Conservation (phyloP, 805 yeast genomes). For the Osmozyma mogii region DNA sequence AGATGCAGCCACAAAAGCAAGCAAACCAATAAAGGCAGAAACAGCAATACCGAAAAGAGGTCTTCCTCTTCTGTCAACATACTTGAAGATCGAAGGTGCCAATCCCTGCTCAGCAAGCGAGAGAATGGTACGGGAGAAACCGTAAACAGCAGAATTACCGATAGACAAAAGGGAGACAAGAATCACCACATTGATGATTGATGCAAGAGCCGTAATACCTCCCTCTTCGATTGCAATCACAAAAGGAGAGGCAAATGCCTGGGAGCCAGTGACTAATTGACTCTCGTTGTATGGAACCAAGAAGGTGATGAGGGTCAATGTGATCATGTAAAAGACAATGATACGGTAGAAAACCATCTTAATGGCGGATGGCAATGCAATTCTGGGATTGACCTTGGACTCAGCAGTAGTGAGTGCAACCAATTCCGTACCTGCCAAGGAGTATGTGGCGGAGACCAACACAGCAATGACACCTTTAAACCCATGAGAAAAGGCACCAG, state of each 20-base stretch:
- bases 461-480: conserved; percentile 33
- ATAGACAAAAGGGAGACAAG: conserved; percentile 34
- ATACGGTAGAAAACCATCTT: conserved; percentile 38
- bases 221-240: conserved; percentile 36
- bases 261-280: conserved; percentile 18
- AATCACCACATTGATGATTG: conserved; percentile 35
- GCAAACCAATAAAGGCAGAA: conserved; percentile 27
- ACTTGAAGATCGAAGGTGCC: conserved; percentile 28
- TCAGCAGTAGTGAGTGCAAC: conserved; percentile 34
- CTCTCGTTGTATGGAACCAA: conserved; percentile 27
- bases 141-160: conserved; percentile 37
- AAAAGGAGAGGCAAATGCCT: conserved; percentile 33
- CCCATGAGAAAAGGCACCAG: conserved; percentile 31
- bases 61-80: conserved; percentile 33
- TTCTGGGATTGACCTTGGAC: conserved; percentile 28
- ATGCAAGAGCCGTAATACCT: conserved; percentile 34
- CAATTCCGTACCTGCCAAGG: conserved; percentile 36
- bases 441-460: conserved; percentile 33
- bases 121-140: conserved; percentile 34
- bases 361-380: conserved; percentile 33
- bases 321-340: conserved; percentile 31
- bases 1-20: conserved; percentile 35
- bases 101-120: conserved; percentile 34
- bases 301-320: conserved; percentile 33
- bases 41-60: conserved; percentile 31